These are phyloP conservation scores for Gossypium longicalyx DNA, from an alignment of 345 rosid species.

Conservation along the genomic window DNA sequence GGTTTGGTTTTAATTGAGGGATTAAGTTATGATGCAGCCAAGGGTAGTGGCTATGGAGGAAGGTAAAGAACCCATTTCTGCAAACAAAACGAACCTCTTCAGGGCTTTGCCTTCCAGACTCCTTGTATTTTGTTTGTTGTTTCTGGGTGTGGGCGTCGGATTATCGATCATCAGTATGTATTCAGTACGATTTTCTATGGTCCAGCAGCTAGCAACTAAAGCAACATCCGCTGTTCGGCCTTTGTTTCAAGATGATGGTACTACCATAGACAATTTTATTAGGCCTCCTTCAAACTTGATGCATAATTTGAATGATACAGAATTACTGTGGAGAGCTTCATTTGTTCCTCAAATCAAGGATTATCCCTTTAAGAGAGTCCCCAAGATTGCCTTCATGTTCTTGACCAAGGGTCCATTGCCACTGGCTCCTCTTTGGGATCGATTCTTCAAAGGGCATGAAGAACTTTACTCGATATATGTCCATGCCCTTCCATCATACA, in stretches of 20 bases:
- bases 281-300: slow-evolving; percentile 48
- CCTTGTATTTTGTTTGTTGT: slow-evolving; percentile 39
- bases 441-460: slow-evolving; percentile 66
- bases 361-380: slow-evolving; percentile 67
- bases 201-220: slow-evolving; percentile 27
- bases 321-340: slow-evolving; percentile 86
- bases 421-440: slow-evolving; percentile 87
- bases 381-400: slow-evolving; percentile 94
- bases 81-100: slow-evolving; percentile 31
- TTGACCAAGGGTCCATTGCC: slow-evolving; percentile 85
- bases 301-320: slow-evolving; percentile 71
- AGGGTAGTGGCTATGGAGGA: slow-evolving; percentile 44
- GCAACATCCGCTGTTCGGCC: slow-evolving; percentile 32
- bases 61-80: slow-evolving; percentile 35
- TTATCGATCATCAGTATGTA: slow-evolving; percentile 48
- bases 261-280: slow-evolving; percentile 38
- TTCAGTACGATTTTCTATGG: slow-evolving; percentile 32
- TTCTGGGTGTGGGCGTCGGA: slow-evolving; percentile 45
- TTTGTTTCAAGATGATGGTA: slow-evolving; percentile 22
- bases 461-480: slow-evolving; percentile 65
- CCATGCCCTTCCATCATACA: slow-evolving; percentile 67
- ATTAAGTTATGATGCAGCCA: slow-evolving; percentile 23
- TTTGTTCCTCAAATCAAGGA: slow-evolving; percentile 46
- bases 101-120: slow-evolving; percentile 37
- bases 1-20: slow-evolving; percentile 14